These are phyloP conservation scores for Parasitella parasitica DNA, from an alignment of 371 early-diverging fungal species.

Conservation along the genomic window DNA sequence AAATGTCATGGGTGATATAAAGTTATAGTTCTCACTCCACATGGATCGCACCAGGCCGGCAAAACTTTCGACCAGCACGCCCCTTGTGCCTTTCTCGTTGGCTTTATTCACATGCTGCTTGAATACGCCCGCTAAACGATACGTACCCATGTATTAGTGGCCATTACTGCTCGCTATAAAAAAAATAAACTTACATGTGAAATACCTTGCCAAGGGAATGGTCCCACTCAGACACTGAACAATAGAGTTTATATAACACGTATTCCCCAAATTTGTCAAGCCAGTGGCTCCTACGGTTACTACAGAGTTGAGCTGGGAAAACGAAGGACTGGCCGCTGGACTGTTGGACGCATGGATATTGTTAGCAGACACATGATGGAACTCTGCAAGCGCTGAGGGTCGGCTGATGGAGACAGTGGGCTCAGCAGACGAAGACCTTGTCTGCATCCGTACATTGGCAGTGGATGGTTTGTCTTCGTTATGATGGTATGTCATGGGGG, in stretches of 20 bases:
- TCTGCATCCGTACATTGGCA: background rate
- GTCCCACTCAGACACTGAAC: slow-evolving; percentile 92
- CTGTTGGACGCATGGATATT: slow-evolving; percentile 4
- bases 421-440: slow-evolving; percentile 7
- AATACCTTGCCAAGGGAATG: slow-evolving; percentile 79
- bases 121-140: slow-evolving; percentile 60
- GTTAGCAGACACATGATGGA: slow-evolving; percentile 19
- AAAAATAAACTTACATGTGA: slow-evolving; percentile 43
- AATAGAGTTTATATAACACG: slow-evolving; percentile 96
- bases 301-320: slow-evolving; percentile 45
- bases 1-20: slow-evolving; percentile 54
- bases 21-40: slow-evolving; percentile 61
- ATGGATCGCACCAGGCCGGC: slow-evolving; percentile 60
- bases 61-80: slow-evolving; percentile 66
- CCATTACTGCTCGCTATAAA: too few relatives aligned
- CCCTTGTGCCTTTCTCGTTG: slow-evolving; percentile 79
- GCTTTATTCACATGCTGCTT: slow-evolving; percentile 62
- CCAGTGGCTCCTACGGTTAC: slow-evolving; percentile 71
- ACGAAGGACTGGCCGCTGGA: slow-evolving; percentile 20
- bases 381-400: slow-evolving; percentile 8
- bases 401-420: slow-evolving; percentile 3
- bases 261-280: slow-evolving; percentile 93
- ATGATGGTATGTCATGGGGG: slow-evolving; percentile 10
- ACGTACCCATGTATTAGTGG: background rate
- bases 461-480: background rate